These are phyloP conservation scores for Veloboletus limbatus DNA, from an alignment of 1,284 basidiomycete species.

Conservation along the genomic window DNA sequence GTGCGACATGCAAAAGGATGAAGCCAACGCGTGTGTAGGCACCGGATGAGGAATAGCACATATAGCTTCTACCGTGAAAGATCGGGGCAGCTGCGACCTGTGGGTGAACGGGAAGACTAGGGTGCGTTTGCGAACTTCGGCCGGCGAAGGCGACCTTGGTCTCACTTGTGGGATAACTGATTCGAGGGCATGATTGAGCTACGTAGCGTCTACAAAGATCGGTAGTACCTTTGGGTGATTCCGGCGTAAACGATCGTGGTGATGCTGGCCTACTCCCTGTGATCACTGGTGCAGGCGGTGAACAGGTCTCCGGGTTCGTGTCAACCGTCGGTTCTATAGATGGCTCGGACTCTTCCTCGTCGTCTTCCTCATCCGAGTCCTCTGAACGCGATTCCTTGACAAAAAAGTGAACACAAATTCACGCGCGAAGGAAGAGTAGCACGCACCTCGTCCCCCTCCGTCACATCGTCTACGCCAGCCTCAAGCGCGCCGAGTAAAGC, in stretches of 20 bases:
- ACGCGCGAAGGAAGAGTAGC: conserved; percentile 4
- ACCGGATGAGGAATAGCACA: conserved; percentile 88
- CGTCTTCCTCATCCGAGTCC: conserved; percentile 59
- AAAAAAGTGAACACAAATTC: conserved; percentile 7
- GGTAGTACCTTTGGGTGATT: conserved; percentile 28
- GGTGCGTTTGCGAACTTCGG: conserved; percentile 48
- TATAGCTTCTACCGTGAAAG: conserved; percentile 89
- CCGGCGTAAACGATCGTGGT: conserved; percentile 29
- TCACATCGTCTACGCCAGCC: conserved; percentile 54
- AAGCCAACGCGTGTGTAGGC: conserved; percentile 82
- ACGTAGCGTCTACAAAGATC: neutral
- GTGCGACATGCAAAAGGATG: conserved; percentile 86
- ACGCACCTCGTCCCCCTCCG: conserved; percentile 63
- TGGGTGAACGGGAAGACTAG: conserved; percentile 35
- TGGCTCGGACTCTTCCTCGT: conserved; percentile 42
- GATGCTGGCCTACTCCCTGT: conserved; percentile 18
- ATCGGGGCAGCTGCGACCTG: conserved; percentile 40
- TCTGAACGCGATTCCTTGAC: conserved; percentile 49
- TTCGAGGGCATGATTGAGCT: conserved; percentile 12
- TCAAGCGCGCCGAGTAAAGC: conserved; percentile 52
- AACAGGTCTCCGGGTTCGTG: conserved; percentile 21
- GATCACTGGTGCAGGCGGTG: conserved; percentile 23
- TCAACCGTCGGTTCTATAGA: conserved; percentile 27
- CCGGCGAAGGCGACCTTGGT: conserved; percentile 61
- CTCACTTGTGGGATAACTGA: conserved; percentile 37